Conservation (phyloP, 495 filamentous ascomycete species). For the Lasiosphaeria miniovina region DNA sequence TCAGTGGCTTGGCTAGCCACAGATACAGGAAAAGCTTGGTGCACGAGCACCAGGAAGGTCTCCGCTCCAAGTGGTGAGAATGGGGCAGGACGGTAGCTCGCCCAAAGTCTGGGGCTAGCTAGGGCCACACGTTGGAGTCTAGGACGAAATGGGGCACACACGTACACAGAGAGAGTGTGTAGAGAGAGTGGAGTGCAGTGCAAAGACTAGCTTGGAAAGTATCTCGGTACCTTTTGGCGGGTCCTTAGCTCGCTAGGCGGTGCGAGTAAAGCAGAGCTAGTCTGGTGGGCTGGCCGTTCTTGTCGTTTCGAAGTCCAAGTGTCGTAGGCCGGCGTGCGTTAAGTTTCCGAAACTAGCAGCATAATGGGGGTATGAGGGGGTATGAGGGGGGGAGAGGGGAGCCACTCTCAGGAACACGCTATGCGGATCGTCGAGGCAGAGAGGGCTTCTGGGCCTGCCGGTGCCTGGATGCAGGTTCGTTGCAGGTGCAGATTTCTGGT, state of each 20-base stretch:
- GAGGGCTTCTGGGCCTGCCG: constrained; percentile 19
- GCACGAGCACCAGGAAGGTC: constrained; percentile 26
- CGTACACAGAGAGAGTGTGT: constrained; percentile 1
- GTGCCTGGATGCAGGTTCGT: constrained; percentile 29
- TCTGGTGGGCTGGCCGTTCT: constrained; percentile 25
- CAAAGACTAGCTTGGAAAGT: constrained; percentile 2
- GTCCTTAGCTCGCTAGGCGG: constrained; percentile 14
- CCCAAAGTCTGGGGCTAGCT: constrained; percentile 12
- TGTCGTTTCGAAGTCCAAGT: constrained; percentile 28
- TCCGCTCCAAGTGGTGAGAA: constrained; percentile 24
- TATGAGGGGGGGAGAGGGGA: background rate
- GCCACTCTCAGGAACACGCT: constrained; percentile 21
- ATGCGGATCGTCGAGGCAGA: constrained; percentile 25
- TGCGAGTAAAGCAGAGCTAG: constrained; percentile 24
- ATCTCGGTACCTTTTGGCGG: constrained; percentile 24
- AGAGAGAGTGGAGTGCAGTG: background rate
- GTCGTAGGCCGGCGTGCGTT: constrained; percentile 23
- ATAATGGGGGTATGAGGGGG: constrained; percentile 14
- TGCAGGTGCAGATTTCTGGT: constrained; percentile 22
- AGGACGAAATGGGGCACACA: constrained; percentile 8
- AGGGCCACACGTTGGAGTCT: constrained; percentile 13
- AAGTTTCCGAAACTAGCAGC: constrained; percentile 29
- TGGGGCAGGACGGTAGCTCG: constrained; percentile 15
- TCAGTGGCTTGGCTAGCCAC: constrained; percentile 19
- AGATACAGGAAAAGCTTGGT: constrained; percentile 26